Percentiles rank a stretch among this genome's conserved stretches.
Evolutionary conservation across 306 rosid species (phyloP).

Genomic region (Lathyrus aphaca): DNA sequence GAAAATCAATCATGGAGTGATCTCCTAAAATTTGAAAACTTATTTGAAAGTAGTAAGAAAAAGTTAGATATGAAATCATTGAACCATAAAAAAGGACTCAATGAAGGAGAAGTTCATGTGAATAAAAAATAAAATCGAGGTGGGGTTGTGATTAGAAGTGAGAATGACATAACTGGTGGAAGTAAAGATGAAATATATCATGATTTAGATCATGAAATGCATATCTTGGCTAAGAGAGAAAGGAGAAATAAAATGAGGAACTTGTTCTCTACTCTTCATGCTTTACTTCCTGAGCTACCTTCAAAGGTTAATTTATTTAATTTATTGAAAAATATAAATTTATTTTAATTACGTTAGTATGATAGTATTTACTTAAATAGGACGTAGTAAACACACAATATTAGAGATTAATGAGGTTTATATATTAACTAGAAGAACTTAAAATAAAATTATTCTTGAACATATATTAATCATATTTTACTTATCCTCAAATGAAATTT

Average conservation of each 20-base stretch:
- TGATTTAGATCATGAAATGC: conserved; percentile 57
- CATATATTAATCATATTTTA: no score
- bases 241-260: conserved; percentile 85
- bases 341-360: no score
- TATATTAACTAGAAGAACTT: no score
- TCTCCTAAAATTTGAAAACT: conserved; percentile 37
- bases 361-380: no score
- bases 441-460: no score
- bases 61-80: conserved; percentile 10
- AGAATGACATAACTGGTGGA: not conserved
- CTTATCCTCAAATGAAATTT: no score
- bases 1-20: conserved; percentile 39
- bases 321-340: no score
- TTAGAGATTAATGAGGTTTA: no score
- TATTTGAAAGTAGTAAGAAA: not conserved
- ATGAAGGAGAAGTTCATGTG: no score
- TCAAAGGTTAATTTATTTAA: no score
- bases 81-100: not conserved
- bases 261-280: conserved; percentile 1
- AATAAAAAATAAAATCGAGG: not conserved
- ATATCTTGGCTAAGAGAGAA: conserved; percentile 77
- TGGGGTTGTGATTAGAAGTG: not conserved
- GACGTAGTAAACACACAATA: no score
- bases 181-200: conserved; percentile 12
- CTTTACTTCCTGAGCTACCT: no score